Conservation (phyloP, 345 rosid genomes). For the Brassica incana region DNA sequence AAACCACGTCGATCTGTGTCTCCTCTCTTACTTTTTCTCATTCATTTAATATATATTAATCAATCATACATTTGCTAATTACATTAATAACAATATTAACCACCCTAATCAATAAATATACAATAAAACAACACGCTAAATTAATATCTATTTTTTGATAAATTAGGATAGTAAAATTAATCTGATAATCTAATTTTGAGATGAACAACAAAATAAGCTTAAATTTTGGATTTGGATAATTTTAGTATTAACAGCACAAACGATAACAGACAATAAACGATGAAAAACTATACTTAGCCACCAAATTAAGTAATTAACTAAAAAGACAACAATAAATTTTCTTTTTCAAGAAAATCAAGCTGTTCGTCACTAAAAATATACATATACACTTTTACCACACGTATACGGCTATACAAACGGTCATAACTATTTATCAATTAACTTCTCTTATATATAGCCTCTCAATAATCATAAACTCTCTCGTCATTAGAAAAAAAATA, state of each 20-base stretch:
- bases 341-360: conserved; percentile 11
- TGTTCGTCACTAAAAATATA: conserved; percentile 25
- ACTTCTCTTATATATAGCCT: conserved; percentile 19
- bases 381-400: conserved; percentile 22
- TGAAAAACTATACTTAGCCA: conserved; percentile 12
- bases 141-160: neutral
- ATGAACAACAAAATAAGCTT: neutral
- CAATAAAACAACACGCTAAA: neutral
- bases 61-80: neutral
- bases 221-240: neutral
- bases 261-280: neutral
- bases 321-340: conserved; percentile 6
- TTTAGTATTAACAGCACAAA: neutral
- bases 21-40: too few species aligned
- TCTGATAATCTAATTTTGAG: too few species aligned
- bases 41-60: neutral
- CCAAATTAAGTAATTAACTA: neutral
- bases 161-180: neutral
- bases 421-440: conserved; percentile 12
- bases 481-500: conserved; percentile 5
- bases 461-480: neutral
- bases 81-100: neutral
- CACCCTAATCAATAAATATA: neutral
- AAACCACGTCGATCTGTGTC: conserved; percentile 23
- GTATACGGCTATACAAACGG: conserved; percentile 27